Evolutionary conservation across 768 basidiomycete species (phyloP).

Genomic region (Auricularia auricula-judae): DNA sequence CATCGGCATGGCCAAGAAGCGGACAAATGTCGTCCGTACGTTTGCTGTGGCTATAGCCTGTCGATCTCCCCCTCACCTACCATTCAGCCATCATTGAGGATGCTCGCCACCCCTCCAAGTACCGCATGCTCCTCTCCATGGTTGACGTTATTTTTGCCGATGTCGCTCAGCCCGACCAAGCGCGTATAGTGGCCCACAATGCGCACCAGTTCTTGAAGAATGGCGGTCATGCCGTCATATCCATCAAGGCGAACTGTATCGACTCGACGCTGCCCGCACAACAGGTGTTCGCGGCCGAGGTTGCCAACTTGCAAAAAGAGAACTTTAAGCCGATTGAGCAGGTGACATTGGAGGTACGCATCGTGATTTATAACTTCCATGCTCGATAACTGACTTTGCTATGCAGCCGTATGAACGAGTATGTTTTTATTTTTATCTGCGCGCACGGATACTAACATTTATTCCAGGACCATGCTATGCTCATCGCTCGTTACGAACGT

Average conservation of each 20-base stretch:
- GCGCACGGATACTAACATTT: background rate
- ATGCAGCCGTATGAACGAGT: constrained; percentile 51
- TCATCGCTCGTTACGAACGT: constrained; percentile 49
- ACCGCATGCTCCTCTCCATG: constrained; percentile 90
- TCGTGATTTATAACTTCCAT: background rate
- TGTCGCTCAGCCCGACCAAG: constrained; percentile 97
- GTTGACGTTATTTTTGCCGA: constrained; percentile 99
- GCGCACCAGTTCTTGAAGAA: constrained; percentile 95
- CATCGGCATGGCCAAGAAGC: constrained; percentile 98
- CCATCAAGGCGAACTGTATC: constrained; percentile 98
- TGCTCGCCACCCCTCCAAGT: constrained; percentile 90
- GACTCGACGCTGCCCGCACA: constrained; percentile 91
- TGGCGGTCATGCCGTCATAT: constrained; percentile 84
- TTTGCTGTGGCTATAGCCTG: background rate
- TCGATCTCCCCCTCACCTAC: constrained; percentile 1
- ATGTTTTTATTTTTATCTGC: background rate
- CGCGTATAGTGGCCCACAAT: constrained; percentile 89
- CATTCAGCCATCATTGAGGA: constrained; percentile 86
- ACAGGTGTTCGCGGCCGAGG: constrained; percentile 80
- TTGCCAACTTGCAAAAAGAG: constrained; percentile 62
- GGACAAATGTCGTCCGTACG: constrained; percentile 94
- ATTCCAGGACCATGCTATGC: constrained; percentile 76
- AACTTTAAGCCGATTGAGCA: constrained; percentile 93
- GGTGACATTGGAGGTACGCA: constrained; percentile 64
- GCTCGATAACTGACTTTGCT: background rate